Base-by-base conservation (phyloP, 352 stramenopile species). In the Phytophthora pinifolia region DNA sequence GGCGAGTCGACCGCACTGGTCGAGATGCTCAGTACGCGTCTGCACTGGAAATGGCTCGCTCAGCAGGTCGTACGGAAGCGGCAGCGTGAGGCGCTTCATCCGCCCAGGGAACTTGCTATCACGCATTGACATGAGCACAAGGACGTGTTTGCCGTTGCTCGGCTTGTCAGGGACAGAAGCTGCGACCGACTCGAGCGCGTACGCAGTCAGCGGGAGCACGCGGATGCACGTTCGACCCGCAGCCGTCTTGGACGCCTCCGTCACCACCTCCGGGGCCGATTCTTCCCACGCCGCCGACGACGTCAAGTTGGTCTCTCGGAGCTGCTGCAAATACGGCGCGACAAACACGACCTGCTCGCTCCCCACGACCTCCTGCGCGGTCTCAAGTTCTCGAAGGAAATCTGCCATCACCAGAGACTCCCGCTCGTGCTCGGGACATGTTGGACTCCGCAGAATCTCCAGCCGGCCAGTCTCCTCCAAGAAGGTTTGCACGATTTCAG, bases 81-180 rank as follows among this genome's bases (percentile, higher is more conserved):
- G 76, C 17, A 79, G 68, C 41, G 74, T 89, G 10, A 89, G 59
- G 5, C 83, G 76, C 52, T 83, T 84, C 62, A 92, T 73, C 14
- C 83, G 75, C 8, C 83, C 83, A 33, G 83, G 83, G 27, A 90
- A 92, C 49, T 90, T 89, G 42, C 70, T 79, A 50, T 92, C 83
- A 7, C 78, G 71, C 79, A 92, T 90, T 25, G 71, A 82, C 63
- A 77, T 83, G 14, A 92, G 42, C 31, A 86, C 62, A 46, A 83
- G 25, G 15, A 65, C 43, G 34, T 70, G 55, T 33, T 52, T 47
- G 4, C 1, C 25, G 29, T 47, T n/a, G 15, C 52, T 20, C 20
- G 54, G 31, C 13, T 43, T 18, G 41, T 62, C n/a, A 18, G 5
- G 30, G 15, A 36, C 17, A n/a, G 32, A 68, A 36, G 37, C 42